These are phyloP conservation scores for Furcasterigmium furcatum DNA, from an alignment of 2,329 filamentous ascomycete genomes.

Conservation along the genomic window DNA sequence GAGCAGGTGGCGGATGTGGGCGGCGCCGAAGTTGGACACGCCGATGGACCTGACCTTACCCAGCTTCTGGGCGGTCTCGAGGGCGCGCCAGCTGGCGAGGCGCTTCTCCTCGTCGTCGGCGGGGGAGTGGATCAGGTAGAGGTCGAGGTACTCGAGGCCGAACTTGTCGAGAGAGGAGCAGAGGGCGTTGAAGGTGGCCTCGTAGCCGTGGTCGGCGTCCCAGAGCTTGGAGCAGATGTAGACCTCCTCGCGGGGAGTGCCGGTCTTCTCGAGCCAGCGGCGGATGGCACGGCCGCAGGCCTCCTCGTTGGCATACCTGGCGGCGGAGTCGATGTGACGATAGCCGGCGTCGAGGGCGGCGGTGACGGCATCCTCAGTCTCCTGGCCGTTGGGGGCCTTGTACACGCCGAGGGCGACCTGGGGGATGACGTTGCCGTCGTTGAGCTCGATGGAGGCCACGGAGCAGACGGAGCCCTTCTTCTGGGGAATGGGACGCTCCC, in stretches of 20 bases:
- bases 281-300: conserved; percentile 14
- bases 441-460: conserved; percentile 23
- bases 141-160: conserved; percentile 45
- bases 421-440: conserved; percentile 30
- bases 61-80: conserved; percentile 12
- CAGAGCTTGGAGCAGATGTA: conserved; percentile 35
- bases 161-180: conserved; percentile 41
- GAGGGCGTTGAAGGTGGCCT: conserved; percentile 27
- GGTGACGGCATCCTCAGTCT: conserved; percentile 26
- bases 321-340: conserved; percentile 48
- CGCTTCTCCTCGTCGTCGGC: conserved; percentile 34
- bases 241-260: conserved; percentile 27
- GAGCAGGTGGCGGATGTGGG: conserved; percentile 29
- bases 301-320: conserved; percentile 21
- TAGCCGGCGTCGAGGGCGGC: conserved; percentile 44
- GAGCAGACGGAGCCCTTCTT: conserved; percentile 3
- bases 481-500: conserved; percentile 3
- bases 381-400: conserved; percentile 40
- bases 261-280: conserved; percentile 18
- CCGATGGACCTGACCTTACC: conserved; percentile 46
- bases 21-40: conserved; percentile 28
- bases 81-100: conserved; percentile 26
- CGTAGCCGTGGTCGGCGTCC: conserved; percentile 27
- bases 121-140: conserved; percentile 51
- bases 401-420: conserved; percentile 44